Conservation (phyloP, 2,329 filamentous ascomycete genomes). For the Cladosporium cucumerinum region DNA sequence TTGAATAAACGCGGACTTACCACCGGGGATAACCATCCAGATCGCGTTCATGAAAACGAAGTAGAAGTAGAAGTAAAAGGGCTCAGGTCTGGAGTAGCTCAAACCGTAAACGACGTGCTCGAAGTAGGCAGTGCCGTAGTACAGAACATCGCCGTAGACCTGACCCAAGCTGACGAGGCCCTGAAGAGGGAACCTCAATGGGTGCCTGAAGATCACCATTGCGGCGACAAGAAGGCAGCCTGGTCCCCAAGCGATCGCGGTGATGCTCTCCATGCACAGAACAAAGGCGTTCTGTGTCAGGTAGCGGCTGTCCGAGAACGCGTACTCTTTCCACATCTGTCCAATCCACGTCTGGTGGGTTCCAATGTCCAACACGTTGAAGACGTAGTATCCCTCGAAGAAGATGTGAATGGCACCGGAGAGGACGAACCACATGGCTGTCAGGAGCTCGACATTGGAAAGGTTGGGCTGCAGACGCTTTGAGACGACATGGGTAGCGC, state of each 20-base stretch:
- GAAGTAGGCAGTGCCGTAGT: constrained; percentile 62
- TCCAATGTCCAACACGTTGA: constrained; percentile 64
- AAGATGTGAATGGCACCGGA: constrained; percentile 71
- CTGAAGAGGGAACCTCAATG: constrained; percentile 58
- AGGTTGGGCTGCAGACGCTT: constrained; percentile 54
- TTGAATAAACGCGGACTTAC: constrained; percentile 40
- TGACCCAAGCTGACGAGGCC: constrained; percentile 61
- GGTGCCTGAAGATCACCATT: constrained; percentile 52
- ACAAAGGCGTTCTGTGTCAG: constrained; percentile 78
- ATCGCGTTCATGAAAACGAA: constrained; percentile 65
- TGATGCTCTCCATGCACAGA: constrained; percentile 81
- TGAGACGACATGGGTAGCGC: constrained; percentile 53
- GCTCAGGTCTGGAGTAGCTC: constrained; percentile 59
- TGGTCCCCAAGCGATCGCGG: constrained; percentile 67
- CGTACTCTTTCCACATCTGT: constrained; percentile 92
- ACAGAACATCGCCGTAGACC: constrained; percentile 62
- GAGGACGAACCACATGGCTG: constrained; percentile 72
- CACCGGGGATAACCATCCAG: constrained; percentile 60
- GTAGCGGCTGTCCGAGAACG: constrained; percentile 82
- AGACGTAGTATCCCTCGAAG: constrained; percentile 82
- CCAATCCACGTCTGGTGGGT: constrained; percentile 69
- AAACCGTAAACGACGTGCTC: constrained; percentile 55
- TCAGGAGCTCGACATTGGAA: constrained; percentile 52
- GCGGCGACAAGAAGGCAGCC: constrained; percentile 57
- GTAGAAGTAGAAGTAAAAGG: constrained; percentile 64